These are phyloP conservation scores for Sporothrix mexicana DNA, from an alignment of 2,329 filamentous ascomycete genomes.

Conservation along the genomic window DNA sequence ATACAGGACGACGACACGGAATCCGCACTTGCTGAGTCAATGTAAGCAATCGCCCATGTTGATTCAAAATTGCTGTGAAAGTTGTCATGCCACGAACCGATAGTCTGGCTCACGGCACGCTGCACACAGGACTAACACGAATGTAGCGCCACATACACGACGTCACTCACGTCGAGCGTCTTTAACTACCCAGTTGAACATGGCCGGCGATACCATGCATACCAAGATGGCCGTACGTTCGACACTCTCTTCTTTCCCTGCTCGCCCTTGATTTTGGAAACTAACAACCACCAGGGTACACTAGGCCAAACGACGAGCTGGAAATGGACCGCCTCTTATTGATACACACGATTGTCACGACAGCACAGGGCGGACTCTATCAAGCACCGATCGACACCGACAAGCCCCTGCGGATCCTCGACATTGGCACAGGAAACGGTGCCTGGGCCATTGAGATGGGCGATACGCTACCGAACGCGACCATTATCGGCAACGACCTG, in stretches of 20 bases:
- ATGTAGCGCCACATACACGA: conserved; percentile 38
- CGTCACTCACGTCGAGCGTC: conserved; percentile 43
- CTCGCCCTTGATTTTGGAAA: too few species aligned
- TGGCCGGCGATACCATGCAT: conserved; percentile 48
- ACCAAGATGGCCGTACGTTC: conserved; percentile 43
- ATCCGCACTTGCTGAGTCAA: conserved; percentile 33
- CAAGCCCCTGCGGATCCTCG: conserved; percentile 31
- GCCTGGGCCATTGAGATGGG: conserved; percentile 35
- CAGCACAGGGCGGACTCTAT: conserved; percentile 29
- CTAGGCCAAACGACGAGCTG: conserved; percentile 48
- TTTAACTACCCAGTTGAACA: conserved; percentile 44
- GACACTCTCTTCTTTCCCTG: too few species aligned
- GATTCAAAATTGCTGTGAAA: too few species aligned
- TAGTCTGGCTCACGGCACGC: background rate
- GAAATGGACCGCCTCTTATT: conserved; percentile 37
- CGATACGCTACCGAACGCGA: conserved; percentile 32
- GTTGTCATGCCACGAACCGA: background rate
- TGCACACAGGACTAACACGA: background rate
- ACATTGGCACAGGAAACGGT: conserved; percentile 36
- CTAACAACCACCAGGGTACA: conserved; percentile 40
- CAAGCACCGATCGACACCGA: conserved; percentile 31
- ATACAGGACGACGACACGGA: conserved; percentile 29
- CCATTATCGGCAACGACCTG: conserved; percentile 39
- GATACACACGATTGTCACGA: conserved; percentile 32
- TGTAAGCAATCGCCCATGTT: background rate